Evolutionary conservation across 495 filamentous ascomycete species (phyloP).

Genomic region (Tirmania nivea): DNA sequence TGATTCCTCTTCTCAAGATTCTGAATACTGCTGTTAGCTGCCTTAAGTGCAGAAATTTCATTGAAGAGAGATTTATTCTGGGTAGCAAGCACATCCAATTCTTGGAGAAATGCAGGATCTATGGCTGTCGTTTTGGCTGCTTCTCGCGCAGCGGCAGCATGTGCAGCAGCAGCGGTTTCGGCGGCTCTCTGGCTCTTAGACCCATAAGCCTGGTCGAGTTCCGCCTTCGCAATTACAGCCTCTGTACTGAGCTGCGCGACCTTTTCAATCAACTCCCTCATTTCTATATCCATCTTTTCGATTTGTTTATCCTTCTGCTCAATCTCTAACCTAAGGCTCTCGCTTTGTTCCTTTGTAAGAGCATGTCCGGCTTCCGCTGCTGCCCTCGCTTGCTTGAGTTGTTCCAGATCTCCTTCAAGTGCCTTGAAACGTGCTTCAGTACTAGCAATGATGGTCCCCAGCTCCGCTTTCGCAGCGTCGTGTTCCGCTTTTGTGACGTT

Average conservation of each 20-base stretch:
- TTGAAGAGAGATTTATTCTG: slow-evolving; percentile 36
- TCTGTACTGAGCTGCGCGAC: slow-evolving; percentile 76
- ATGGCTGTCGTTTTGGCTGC: slow-evolving; percentile 14
- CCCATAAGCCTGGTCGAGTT: slow-evolving; percentile 86
- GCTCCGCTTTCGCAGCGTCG: slow-evolving; percentile 6
- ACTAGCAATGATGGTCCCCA: slow-evolving; percentile 9
- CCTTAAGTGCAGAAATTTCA: slow-evolving; percentile 34
- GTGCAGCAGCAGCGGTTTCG: slow-evolving; percentile 34
- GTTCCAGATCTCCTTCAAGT: slow-evolving; percentile 11
- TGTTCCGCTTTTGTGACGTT: slow-evolving; percentile 16
- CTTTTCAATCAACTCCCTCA: slow-evolving; percentile 55
- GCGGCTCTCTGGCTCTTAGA: slow-evolving; percentile 54
- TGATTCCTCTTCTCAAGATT: slow-evolving; percentile 37
- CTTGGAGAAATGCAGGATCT: slow-evolving; percentile 40
- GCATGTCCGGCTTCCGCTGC: slow-evolving; percentile 6
- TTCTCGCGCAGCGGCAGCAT: slow-evolving; percentile 9
- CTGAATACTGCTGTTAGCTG: slow-evolving; percentile 19
- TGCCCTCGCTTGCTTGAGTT: slow-evolving; percentile 6
- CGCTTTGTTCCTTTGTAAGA: slow-evolving; percentile 3
- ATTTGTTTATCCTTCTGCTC: slow-evolving; percentile 24
- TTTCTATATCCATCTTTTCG: slow-evolving; percentile 38
- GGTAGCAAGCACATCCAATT: slow-evolving; percentile 41
- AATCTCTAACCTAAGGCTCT: slow-evolving; percentile 12
- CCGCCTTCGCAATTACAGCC: slow-evolving; percentile 72
- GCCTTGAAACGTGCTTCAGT: slow-evolving; percentile 7